Evolutionary conservation across 2,329 filamentous ascomycete genomes (phyloP), one percentile per base, ranked within the genome.

Genomic region (Botrytis elliptica): DNA sequence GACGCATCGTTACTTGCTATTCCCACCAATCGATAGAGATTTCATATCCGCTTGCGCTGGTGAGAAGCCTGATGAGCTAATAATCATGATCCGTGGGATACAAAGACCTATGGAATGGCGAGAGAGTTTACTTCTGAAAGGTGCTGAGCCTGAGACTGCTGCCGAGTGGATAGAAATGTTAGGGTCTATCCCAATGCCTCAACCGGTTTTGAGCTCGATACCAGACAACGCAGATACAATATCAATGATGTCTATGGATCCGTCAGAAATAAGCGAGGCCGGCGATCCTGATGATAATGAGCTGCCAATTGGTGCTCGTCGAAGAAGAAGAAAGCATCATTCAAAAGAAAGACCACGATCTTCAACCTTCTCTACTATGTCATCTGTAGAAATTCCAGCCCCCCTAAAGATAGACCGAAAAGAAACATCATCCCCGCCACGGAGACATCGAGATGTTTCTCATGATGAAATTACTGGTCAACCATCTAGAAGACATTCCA

Each of bases 91-190:
- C 72, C 90, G 94, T 74, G 94, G 94, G 59, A 85, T 85, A 4
- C 83, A 88, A 75, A 88, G 89, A 55, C 88, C 86, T 12, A 85
- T 87, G 70, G 89, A 92, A 76, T 98, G 95, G 95, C 91, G 91
- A 75, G 95, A 99, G 83, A 85, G 97, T 10, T 85, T 98, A 74
- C 91, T 89, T n/a, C 85, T 98, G 25, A 88, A 86, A 16, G 89
- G 92, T 4, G 91, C 95, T 71, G 77, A 81, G 36, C 46, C 73
- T 5, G 78, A 80, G 89, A 93, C 79, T 74, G 90, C 92, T 9
- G 84, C 88, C 25, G 96, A 98, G 82, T 99, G 96, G 96, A 85
- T 98, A 55, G 88, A 92, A 57, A 93, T 98, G 83, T 18, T 73
- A 38, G 89, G 90, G n/a, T 82, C 88, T 44, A 85, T 85, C 49